Evolutionary conservation across 306 rosid genomes (phyloP).

Genomic region (Gastrolobium bilobum): DNA sequence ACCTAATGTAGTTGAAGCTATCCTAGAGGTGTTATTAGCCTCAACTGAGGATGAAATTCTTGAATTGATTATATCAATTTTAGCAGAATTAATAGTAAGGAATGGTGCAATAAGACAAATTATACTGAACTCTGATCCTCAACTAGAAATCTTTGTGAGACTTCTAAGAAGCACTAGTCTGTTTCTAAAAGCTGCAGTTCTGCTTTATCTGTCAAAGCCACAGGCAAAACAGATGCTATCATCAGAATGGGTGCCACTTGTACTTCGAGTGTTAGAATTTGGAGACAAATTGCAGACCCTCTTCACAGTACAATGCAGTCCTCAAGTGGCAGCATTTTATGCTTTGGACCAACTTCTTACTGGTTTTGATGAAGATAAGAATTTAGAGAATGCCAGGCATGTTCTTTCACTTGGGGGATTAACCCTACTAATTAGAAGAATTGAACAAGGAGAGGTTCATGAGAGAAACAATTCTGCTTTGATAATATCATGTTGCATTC

Average conservation of each 20-base stretch:
- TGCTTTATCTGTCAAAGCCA: conserved; percentile 78
- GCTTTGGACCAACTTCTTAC: conserved; percentile 77
- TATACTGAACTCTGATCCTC: conserved; percentile 81
- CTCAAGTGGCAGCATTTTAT: conserved; percentile 81
- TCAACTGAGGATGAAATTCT: conserved; percentile 78
- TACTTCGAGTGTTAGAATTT: conserved; percentile 82
- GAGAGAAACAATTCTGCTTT: conserved; percentile 63
- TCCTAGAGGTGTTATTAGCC: conserved; percentile 77
- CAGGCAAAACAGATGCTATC: conserved; percentile 87
- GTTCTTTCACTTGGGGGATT: conserved; percentile 83
- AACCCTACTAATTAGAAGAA: conserved; percentile 62
- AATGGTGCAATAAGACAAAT: conserved; percentile 58
- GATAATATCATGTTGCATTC: conserved; percentile 68
- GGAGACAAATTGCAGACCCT: conserved; percentile 81
- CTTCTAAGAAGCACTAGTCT: conserved; percentile 76
- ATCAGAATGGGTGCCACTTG: conserved; percentile 80
- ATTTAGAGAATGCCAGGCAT: conserved; percentile 83
- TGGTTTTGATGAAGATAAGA: conserved; percentile 88
- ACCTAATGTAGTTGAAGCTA: conserved; percentile 68
- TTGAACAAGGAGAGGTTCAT: conserved; percentile 68
- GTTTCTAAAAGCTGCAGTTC: conserved; percentile 80
- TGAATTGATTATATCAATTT: conserved; percentile 73
- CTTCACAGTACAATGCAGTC: conserved; percentile 78
- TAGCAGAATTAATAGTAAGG: conserved; percentile 67
- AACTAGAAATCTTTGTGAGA: conserved; percentile 70